Evolutionary conservation across 371 early-diverging fungal genomes (phyloP).

Genomic region (Apophysomyces variabilis): DNA sequence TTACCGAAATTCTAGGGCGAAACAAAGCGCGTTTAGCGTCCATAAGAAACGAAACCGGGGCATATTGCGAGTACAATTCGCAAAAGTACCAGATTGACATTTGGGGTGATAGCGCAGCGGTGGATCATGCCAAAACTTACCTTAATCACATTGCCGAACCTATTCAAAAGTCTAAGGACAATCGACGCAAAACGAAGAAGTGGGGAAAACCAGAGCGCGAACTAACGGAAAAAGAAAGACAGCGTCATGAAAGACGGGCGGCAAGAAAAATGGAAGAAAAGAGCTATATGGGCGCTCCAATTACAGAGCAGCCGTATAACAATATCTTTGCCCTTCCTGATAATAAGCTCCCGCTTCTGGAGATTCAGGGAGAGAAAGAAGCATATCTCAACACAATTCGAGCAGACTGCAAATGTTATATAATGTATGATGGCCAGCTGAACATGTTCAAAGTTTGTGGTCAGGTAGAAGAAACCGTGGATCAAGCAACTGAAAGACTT

Average conservation of each 20-base stretch:
- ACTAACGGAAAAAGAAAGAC: constrained; percentile 37
- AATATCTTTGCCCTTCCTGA: constrained; percentile 37
- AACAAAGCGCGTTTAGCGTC: constrained; percentile 21
- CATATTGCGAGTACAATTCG: constrained; percentile 41
- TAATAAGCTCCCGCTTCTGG: constrained; percentile 19
- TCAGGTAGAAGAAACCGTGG: constrained; percentile 26
- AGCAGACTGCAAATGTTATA: constrained; percentile 39
- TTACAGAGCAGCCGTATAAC: constrained; percentile 25
- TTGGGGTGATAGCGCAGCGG: constrained; percentile 40
- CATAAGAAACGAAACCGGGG: constrained; percentile 31
- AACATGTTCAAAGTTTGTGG: constrained; percentile 23
- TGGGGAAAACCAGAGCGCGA: constrained; percentile 51
- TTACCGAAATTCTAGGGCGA: constrained; percentile 28
- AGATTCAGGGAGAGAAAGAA: constrained; percentile 37
- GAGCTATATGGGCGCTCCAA: constrained; percentile 35
- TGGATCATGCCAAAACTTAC: constrained; percentile 30
- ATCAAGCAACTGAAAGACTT: constrained; percentile 31
- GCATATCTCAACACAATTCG: constrained; percentile 40
- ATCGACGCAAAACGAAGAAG: constrained; percentile 36
- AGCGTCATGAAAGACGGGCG: constrained; percentile 32
- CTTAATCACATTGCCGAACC: constrained; percentile 24
- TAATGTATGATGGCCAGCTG: constrained; percentile 29
- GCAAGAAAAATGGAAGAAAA: constrained; percentile 31
- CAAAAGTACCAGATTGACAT: constrained; percentile 45
- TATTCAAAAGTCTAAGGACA: constrained; percentile 1